Base-by-base conservation (phyloP, 176 grass and related monocot genomes). In the Musa beccarii region DNA sequence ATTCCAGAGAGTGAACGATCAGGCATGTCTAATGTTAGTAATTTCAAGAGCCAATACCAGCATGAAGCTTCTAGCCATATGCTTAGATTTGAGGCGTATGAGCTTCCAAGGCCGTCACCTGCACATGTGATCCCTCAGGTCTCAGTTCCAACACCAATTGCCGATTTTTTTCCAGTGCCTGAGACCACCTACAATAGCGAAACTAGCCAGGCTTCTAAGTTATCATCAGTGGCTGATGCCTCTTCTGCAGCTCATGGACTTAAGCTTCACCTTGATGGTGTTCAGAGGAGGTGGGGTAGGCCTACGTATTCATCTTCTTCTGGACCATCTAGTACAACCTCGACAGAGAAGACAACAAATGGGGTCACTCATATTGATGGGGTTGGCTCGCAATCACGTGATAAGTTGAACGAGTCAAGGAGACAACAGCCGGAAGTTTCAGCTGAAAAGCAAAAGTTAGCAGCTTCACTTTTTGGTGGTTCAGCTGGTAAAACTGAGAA, bases 71-170 rank as follows among this genome's bases (percentile, higher is more conserved):
- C 88, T 76, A 74, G 91, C 11, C 90, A 99, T 72, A 59, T 86
- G 55, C 96, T 99, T 72, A 90, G 85, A 77, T 99, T 99, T 28
- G 89, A 99, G 81, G 96, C 96, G 65, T 99, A 99, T 69, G 96
- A 95, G 85, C 79, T 95, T 77, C 96, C 95, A 59, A 99, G 95
- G 80, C 66, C 84, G 34, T 85, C 84, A 16, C 55, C 77, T 75
- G 59, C 80, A 78, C 16, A 76, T 67, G 76, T 73, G 67, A 76
- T 86, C 43, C 52, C 89, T 79, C 91, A 94, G 72, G 23, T 20
- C n/a, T 79, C 73, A 8, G 56, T 82, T 63, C 74, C 80, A 23
- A 50, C 79, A 34, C 81, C 85, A 59, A 75, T 55, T 55, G 85
- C 71, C 51, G 89, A 95, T 54, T 71, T 99, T 51, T 88, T 95